Evolutionary conservation across 2,329 filamentous ascomycete genomes (phyloP), one percentile per base, ranked within the genome.

Genomic region (Fusarium zealandicum): DNA sequence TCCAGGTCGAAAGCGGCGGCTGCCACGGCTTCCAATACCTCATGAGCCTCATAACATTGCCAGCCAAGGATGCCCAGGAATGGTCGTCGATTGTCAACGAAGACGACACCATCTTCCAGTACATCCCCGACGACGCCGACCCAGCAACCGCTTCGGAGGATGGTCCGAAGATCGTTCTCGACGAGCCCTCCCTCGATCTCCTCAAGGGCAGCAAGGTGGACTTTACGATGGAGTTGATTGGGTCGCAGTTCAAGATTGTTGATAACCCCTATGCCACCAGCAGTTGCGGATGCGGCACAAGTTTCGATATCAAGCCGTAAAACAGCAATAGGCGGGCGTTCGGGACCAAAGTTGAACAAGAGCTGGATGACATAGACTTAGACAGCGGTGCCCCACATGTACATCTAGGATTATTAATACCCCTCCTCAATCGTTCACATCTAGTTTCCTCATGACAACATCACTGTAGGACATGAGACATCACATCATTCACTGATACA

Each of bases 21-120:
- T 99, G 95, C 73, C 95, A 99, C 75, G 95, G 95, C 42, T 99
- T 99, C 74, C 95, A 99, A 73, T 99, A 99, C 71, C 78, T 96
- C 39, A 96, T 99, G 90, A 90, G 88, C 13, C 82, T 98, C 4
- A 88, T 91, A 3, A 85, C 83, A 1, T 75, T 88, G 1, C 85
- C 85, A 0, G 56, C 70, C 6, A 66, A 71, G 39, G 70, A 71
- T 13, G 57, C 71, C 1, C 66, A 71, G 5, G 67, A 74, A 22
- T 70, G 68, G 64, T 66, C 72, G 6, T 68, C 75, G 2, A 61
- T 70, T 6, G 64, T 82, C 6, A 72, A 83, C 20, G 87, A 92
- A 55, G 95, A 98, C 67, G 95, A 99, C 70, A 95, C 90, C 0
- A 81, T 98, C 18, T 96, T 98, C 66, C 85, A 90, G 59, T 90